Evolutionary conservation across 108 stramenopile species (phyloP), one percentile per base, ranked within the genome.

Genomic region (Stephanodiscus triporus): DNA sequence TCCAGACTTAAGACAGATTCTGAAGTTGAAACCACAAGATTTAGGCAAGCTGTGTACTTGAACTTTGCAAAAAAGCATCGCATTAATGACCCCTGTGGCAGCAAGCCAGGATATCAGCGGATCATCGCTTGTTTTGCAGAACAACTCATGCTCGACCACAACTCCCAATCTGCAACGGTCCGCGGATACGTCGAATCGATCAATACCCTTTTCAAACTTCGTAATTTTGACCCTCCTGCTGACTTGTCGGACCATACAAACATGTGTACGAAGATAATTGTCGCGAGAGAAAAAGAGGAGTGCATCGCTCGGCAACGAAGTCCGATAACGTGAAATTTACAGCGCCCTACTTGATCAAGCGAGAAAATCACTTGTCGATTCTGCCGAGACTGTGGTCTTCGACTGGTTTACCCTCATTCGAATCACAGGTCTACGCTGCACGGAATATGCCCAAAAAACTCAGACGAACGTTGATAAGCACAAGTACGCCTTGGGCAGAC

Each of bases 31-130:
- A 70, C 70, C 17, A 3, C 0, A 2, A 49, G 70, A 47, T 42
- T 45, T 70, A 9, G 70, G 70, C 70, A 70, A 70, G 70, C 57
- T 70, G 26, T 6, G 17, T 70, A 1, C 19, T 50, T 60, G 2
- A 0, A 61, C n/a, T 70, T 22, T 22, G 4, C 23, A 0, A 53
- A 24, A 6, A 22, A 8, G 8, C 2, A 24, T 6, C 6, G 6
- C 24, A 53, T 53, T 4, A 6, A 9, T 1, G 51, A 53, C 20
- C 51, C 51, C 5, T 53, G 51, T 20, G 51, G 51, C 6, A 24
- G 6, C 9, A n/a, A 22, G 23, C 23, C 20, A 53, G 51, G 51
- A 24, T 53, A 20, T 8, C 7, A 53, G 19, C 17, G 51, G 19
- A 20, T 53, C 5, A 5, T 53, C 6, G 19, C 23, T 20, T 24